Evolutionary conservation across 1,284 basidiomycete genomes (phyloP).

Genomic region (Tremellales sp.): DNA sequence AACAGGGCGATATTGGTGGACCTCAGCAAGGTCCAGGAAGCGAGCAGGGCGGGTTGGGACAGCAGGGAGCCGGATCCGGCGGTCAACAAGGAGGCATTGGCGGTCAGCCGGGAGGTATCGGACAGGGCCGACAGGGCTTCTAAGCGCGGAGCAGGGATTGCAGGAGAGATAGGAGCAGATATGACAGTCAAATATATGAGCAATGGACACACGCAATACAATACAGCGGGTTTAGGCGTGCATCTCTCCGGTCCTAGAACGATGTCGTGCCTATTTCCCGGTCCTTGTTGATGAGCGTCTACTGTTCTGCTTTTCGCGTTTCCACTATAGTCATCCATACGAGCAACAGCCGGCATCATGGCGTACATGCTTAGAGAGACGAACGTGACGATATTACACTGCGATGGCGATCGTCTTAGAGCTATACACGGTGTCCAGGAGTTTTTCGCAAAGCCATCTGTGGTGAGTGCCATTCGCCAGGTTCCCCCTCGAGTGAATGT

Average conservation of each 20-base stretch:
- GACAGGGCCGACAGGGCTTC: background rate
- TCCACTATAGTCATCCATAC: too few relatives aligned
- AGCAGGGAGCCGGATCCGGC: too few relatives aligned
- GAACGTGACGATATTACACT: constrained; percentile 32
- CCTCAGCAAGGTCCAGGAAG: background rate
- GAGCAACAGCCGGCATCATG: background rate
- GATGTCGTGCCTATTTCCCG: too few relatives aligned
- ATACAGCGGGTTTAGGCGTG: too few relatives aligned
- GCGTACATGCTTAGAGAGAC: constrained; percentile 14
- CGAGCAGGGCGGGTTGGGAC: background rate
- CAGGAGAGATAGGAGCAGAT: too few relatives aligned
- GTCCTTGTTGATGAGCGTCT: too few relatives aligned
- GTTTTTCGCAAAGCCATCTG: constrained; percentile 25
- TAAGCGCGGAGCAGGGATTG: background rate
- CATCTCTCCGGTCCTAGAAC: too few relatives aligned
- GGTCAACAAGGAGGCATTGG: background rate
- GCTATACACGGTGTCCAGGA: constrained; percentile 35
- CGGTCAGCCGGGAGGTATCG: background rate
- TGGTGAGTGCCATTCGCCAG: constrained; percentile 20
- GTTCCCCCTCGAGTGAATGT: background rate
- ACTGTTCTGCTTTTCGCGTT: too few relatives aligned
- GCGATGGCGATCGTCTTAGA: constrained; percentile 35
- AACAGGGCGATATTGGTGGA: background rate
- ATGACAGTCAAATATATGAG: too few relatives aligned
- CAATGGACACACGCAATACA: too few relatives aligned